Conservation (phyloP, 176 grass and related monocot species). For the Ensete ventricosum region DNA sequence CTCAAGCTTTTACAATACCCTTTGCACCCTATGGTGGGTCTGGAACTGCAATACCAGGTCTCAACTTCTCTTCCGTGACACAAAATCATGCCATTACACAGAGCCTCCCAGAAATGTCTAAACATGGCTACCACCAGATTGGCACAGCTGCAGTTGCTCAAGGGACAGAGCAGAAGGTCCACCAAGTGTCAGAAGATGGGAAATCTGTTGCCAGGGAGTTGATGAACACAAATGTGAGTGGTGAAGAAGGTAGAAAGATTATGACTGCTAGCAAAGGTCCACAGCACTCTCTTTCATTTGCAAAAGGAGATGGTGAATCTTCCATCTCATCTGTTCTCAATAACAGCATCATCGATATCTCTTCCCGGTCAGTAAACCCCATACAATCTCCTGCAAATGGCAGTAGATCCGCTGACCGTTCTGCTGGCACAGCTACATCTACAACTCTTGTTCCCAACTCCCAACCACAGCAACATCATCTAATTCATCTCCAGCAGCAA, state of each 20-base stretch:
- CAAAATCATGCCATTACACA: slow-evolving; percentile 74
- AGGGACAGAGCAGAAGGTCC: slow-evolving; percentile 43
- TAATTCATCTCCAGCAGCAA: slow-evolving; percentile 41
- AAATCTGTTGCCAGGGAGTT: slow-evolving; percentile 56
- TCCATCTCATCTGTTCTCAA: slow-evolving; percentile 38
- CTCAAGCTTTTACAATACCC: slow-evolving; percentile 82
- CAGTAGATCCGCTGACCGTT: slow-evolving; percentile 37
- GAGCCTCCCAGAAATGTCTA: slow-evolving; percentile 59
- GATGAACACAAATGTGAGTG: slow-evolving; percentile 34
- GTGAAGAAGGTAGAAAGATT: slow-evolving; percentile 60
- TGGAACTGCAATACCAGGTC: slow-evolving; percentile 43
- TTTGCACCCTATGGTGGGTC: slow-evolving; percentile 52
- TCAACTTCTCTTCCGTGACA: slow-evolving; percentile 71
- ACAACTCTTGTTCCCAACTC: slow-evolving; percentile 5
- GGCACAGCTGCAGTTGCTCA: slow-evolving; percentile 35
- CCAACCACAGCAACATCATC: slow-evolving; percentile 30
- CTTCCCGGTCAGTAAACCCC: slow-evolving; percentile 58
- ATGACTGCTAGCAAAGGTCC: slow-evolving; percentile 33
- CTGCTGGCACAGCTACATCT: neutral
- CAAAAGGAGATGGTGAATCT: slow-evolving; percentile 50
- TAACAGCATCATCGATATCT: slow-evolving; percentile 40
- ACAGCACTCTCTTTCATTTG: slow-evolving; percentile 84
- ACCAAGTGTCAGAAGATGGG: slow-evolving; percentile 37
- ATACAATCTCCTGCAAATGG: slow-evolving; percentile 51
- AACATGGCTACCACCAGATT: slow-evolving; percentile 64